Conservation (phyloP, 75 land plant genomes). For the Picea glauca region DNA sequence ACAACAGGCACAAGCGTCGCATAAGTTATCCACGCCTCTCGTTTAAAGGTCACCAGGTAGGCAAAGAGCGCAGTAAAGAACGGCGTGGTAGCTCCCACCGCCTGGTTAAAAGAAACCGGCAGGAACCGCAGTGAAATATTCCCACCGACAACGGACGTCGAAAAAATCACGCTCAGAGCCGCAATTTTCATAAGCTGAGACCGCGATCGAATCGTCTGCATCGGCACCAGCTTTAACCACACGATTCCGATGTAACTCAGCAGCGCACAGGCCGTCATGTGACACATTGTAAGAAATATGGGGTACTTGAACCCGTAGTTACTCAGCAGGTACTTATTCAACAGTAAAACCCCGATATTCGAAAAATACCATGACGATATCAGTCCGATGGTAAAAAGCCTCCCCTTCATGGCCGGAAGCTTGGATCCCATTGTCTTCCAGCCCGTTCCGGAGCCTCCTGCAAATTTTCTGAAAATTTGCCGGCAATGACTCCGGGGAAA, state of each 20-base stretch:
- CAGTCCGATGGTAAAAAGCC: slow-evolving; percentile 42
- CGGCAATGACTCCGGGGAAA: too few species aligned
- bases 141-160: slow-evolving; percentile 71
- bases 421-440: slow-evolving; percentile 1
- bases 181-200: slow-evolving; percentile 65
- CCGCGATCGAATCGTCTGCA: slow-evolving; percentile 69
- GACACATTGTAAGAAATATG: slow-evolving; percentile 80
- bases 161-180: slow-evolving; percentile 58
- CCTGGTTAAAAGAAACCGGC: slow-evolving; percentile 77
- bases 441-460: too few species aligned
- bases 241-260: slow-evolving; percentile 68
- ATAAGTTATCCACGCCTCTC: slow-evolving; percentile 76
- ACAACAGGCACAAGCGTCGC: slow-evolving; percentile 65
- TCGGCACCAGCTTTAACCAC: slow-evolving; percentile 69
- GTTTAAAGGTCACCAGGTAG: slow-evolving; percentile 53
- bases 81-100: slow-evolving; percentile 29
- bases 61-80: slow-evolving; percentile 77
- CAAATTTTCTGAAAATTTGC: too few species aligned
- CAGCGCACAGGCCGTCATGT: slow-evolving; percentile 76
- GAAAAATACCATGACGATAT: slow-evolving; percentile 67
- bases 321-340: slow-evolving; percentile 78
- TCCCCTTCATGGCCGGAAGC: background rate
- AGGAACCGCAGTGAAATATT: slow-evolving; percentile 61
- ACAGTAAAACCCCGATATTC: slow-evolving; percentile 71
- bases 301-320: slow-evolving; percentile 82